Evolutionary conservation across 163 green algal genomes (phyloP), one percentile per base, ranked within the genome.

Genomic region (Chlorella variabilis): DNA sequence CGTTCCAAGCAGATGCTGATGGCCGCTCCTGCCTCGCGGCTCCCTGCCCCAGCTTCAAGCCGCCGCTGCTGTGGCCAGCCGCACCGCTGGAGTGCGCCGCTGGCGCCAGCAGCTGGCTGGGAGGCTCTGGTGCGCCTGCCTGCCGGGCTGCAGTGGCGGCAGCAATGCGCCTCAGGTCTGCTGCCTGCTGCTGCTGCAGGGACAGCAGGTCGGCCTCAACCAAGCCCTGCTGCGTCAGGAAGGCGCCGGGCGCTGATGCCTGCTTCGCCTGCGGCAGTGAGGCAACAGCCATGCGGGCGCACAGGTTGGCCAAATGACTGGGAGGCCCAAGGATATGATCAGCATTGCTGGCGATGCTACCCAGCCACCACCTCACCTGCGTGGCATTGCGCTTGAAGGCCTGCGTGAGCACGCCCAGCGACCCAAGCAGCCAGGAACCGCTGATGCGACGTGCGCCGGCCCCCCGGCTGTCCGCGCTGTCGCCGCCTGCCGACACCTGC

Each of bases 1-100:
- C 39, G n/a, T 80, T 80, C 73, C 73, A 80, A 15, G 73, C 73
- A 27, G 56, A 31, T 6, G 54, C 54, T 6, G 73, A 80, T 18
- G 73, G 73, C 4, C 7, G 49, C 1, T 54, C 45, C 45, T 11
- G 15, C 15, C 18, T 63, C 23, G 54, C 18, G 18, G 20, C 54
- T 63, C 6, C 6, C 54, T 15, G 9, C 18, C 23, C 23, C 18
- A 29, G n/a, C 8, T 45, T 33, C 2, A 61, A 5, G 67, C 29
- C 4, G 59, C n/a, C 27, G 67, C 11, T 15, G 67, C 48, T 61
- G 67, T 21, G 1, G 11, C 31, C 17, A 68, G 59, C 59, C 11
- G 45, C 45, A 54, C 15, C 15, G 45, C 45, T 15, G 15, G 45
- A 11, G 54, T 63, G 54, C 23, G 18, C 9, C 18, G 18, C 15